Percentiles rank a stretch among this genome's conserved stretches.
phyloP scores from a whole-genome alignment of 768 basidiomycete species.

The Candolleomyces eurysporus region DNA sequence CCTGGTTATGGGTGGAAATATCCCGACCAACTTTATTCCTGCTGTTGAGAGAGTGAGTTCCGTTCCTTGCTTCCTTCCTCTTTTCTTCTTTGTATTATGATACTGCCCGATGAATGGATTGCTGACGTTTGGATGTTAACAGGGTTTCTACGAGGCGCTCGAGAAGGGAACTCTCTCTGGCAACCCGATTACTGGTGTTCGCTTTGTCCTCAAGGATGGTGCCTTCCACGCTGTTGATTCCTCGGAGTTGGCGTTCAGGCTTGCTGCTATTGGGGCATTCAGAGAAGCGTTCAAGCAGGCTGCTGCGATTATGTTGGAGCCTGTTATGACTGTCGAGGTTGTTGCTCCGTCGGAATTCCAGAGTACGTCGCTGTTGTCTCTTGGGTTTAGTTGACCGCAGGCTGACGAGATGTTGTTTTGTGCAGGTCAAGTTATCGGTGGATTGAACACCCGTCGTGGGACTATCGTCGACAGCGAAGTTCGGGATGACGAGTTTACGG shows the following conservation, averaged over 20 bases:
- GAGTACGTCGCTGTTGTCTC: conserved; percentile 45
- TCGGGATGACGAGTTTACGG: conserved; percentile 94
- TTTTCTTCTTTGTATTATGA: too few species aligned
- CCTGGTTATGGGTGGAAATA: conserved; percentile 86
- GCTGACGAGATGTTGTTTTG: conserved; percentile 4
- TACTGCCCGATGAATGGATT: background rate
- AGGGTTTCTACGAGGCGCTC: conserved; percentile 95
- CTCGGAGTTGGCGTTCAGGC: conserved; percentile 91
- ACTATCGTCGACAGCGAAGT: conserved; percentile 96
- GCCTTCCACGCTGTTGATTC: conserved; percentile 94
- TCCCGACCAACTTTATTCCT: conserved; percentile 90
- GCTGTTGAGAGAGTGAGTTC: conserved; percentile 83
- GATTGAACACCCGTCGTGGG: conserved; percentile 87
- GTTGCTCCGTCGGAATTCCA: conserved; percentile 97
- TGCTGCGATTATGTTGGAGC: conserved; percentile 83
- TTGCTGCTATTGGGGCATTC: conserved; percentile 90
- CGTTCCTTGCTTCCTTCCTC: too few species aligned
- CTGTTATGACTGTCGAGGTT: conserved; percentile 98
- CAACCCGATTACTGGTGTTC: conserved; percentile 81
- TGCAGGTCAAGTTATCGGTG: conserved; percentile 85
- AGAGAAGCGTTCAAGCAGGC: conserved; percentile 82
- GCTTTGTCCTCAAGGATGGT: conserved; percentile 89
- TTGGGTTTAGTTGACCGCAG: background rate
- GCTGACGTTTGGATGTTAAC: conserved; percentile 3
- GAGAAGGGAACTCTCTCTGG: conserved; percentile 90